Evolutionary conservation across 75 land plant genomes (phyloP).

Genomic region (Chamaecyparis obtusa): DNA sequence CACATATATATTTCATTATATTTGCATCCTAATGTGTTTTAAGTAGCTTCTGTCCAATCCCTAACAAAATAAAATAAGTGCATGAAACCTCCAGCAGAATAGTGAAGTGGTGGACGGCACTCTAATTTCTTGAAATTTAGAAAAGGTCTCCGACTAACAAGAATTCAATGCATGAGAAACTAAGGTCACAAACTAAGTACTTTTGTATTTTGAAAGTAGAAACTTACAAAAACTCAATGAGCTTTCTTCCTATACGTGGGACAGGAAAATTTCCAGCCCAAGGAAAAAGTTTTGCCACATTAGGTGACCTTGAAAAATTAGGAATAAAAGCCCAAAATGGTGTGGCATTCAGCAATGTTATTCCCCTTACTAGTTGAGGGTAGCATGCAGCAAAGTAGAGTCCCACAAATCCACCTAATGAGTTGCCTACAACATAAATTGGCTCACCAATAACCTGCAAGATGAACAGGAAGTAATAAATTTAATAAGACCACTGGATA

Average conservation of each 20-base stretch:
- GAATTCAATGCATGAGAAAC: neutral
- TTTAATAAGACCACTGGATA: neutral
- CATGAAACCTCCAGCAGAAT: neutral
- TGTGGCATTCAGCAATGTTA: conserved; percentile 78
- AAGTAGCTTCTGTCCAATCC: conserved; percentile 1
- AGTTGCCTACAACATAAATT: conserved; percentile 82
- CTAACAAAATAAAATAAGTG: neutral
- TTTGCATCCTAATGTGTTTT: conserved; percentile 1
- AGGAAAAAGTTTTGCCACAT: conserved; percentile 60
- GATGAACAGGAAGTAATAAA: neutral
- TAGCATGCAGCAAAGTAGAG: conserved; percentile 73
- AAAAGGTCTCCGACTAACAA: neutral
- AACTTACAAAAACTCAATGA: conserved; percentile 56
- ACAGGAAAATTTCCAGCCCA: conserved; percentile 87
- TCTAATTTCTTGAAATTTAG: neutral
- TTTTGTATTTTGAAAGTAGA: neutral
- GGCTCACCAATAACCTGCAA: conserved; percentile 82
- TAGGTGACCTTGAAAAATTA: conserved; percentile 58
- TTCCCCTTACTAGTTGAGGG: conserved; percentile 73
- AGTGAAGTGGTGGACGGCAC: neutral
- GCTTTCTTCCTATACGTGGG: conserved; percentile 48
- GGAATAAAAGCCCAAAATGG: conserved; percentile 95
- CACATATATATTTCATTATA: neutral
- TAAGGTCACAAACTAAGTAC: neutral
- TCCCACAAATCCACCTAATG: conserved; percentile 82